A percentile compares a stretch with the other conserved stretches of the same genome.
Evolutionary conservation across 345 rosid species (phyloP).

Genomic region (Erysimum cheiranthoides): DNA sequence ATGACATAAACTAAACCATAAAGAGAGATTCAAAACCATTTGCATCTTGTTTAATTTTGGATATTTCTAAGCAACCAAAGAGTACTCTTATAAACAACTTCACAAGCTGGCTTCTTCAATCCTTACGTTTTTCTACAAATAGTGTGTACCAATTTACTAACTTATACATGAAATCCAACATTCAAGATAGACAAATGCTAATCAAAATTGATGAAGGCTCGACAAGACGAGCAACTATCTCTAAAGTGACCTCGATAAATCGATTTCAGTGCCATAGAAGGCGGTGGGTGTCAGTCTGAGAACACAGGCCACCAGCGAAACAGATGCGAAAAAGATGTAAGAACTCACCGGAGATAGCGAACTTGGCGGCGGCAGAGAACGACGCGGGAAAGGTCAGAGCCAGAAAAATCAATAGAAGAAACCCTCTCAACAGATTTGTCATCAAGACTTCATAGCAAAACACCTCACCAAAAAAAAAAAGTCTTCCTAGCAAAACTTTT

Average conservation of each 20-base stretch:
- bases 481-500: too few species aligned
- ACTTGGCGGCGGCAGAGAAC: constrained; percentile 3
- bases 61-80: background rate
- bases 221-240: background rate
- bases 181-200: background rate
- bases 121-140: background rate
- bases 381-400: background rate
- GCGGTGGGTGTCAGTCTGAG: background rate
- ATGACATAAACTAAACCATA: background rate
- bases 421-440: background rate
- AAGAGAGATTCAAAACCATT: background rate
- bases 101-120: background rate
- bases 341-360: constrained; percentile 22
- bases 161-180: background rate
- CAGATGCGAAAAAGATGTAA: background rate
- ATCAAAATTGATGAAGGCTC: background rate
- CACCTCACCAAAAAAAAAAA: too few species aligned
- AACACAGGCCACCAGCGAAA: background rate
- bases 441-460: too few species aligned
- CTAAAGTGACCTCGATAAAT: background rate
- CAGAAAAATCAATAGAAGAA: background rate
- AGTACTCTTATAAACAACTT: too few species aligned
- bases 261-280: too few species aligned
- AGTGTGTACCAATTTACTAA: background rate
- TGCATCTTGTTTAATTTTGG: background rate